Conservation (phyloP, 495 filamentous ascomycete species). For the Acidomyces sp. region DNA sequence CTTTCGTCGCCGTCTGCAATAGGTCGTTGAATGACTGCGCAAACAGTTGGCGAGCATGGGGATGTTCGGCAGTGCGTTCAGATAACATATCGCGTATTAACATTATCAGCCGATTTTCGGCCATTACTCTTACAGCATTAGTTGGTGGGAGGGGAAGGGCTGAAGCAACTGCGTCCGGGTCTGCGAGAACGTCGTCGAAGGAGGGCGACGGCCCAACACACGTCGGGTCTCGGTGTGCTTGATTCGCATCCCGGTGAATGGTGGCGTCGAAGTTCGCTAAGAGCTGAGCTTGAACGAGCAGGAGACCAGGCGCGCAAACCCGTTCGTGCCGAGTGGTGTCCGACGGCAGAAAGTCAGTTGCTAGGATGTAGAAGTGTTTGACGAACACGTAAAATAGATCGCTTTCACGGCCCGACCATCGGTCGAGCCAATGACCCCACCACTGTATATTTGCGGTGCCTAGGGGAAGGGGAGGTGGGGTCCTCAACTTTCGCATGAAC, state of each 20-base stretch:
- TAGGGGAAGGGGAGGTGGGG: conserved; percentile 52
- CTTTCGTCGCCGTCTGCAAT: conserved; percentile 58
- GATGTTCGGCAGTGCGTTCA: conserved; percentile 40
- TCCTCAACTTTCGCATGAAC: conserved; percentile 52
- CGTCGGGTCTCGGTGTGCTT: conserved; percentile 29
- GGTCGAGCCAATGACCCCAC: conserved; percentile 71
- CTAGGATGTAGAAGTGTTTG: conserved; percentile 77
- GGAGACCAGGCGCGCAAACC: conserved; percentile 59
- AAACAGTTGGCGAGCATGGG: conserved; percentile 51
- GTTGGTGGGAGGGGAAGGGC: conserved; percentile 50
- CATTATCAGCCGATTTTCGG: conserved; percentile 80
- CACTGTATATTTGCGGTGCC: conserved; percentile 62
- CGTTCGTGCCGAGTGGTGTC: conserved; percentile 51
- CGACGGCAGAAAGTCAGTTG: conserved; percentile 63
- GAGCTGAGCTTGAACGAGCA: conserved; percentile 76
- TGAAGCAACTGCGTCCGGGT: conserved; percentile 47
- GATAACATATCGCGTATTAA: conserved; percentile 75
- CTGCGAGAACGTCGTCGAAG: conserved; percentile 67
- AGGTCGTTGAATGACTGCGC: conserved; percentile 64
- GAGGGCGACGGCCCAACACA: conserved; percentile 48
- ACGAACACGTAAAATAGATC: conserved; percentile 90
- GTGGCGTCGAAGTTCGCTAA: conserved; percentile 71
- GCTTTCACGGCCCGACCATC: conserved; percentile 83
- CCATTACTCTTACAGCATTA: conserved; percentile 72
- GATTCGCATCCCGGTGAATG: conserved; percentile 53